Evolutionary conservation across 2,329 filamentous ascomycete genomes (phyloP).

Genomic region (Beauveria caledonica): DNA sequence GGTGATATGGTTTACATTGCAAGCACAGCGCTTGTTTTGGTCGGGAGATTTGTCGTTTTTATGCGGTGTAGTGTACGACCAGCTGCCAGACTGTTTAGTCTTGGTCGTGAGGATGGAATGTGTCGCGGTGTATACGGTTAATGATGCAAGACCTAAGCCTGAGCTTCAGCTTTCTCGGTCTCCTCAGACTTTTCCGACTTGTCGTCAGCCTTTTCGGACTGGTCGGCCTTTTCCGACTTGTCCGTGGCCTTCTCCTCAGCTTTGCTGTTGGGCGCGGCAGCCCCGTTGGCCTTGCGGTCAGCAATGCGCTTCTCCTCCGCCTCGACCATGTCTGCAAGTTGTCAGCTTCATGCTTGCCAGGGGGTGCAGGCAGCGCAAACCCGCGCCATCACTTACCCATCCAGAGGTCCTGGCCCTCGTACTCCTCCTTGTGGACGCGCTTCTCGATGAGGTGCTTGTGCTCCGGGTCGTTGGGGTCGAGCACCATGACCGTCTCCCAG

Average conservation of each 20-base stretch:
- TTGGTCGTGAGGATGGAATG: not conserved
- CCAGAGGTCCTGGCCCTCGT: conserved; percentile 88
- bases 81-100: not conserved
- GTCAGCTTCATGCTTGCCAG: not conserved
- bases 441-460: conserved; percentile 81
- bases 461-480: conserved; percentile 74
- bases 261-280: not conserved
- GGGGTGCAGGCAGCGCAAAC: too few relatives aligned
- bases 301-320: conserved; percentile 60
- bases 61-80: not conserved
- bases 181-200: not conserved
- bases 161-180: not conserved
- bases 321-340: conserved; percentile 63
- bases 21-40: not conserved
- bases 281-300: conserved; percentile 26
- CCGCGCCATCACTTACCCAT: conserved; percentile 49
- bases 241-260: not conserved
- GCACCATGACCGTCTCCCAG: conserved; percentile 77
- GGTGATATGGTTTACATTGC: not conserved
- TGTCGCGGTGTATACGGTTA: not conserved
- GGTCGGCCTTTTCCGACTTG: not conserved
- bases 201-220: not conserved
- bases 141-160: not conserved
- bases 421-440: conserved; percentile 78
- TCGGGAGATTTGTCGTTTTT: conserved; percentile 9